These are phyloP conservation scores for Coniochaeta sp. DNA, from an alignment of 2,329 filamentous ascomycete genomes.

Conservation along the genomic window DNA sequence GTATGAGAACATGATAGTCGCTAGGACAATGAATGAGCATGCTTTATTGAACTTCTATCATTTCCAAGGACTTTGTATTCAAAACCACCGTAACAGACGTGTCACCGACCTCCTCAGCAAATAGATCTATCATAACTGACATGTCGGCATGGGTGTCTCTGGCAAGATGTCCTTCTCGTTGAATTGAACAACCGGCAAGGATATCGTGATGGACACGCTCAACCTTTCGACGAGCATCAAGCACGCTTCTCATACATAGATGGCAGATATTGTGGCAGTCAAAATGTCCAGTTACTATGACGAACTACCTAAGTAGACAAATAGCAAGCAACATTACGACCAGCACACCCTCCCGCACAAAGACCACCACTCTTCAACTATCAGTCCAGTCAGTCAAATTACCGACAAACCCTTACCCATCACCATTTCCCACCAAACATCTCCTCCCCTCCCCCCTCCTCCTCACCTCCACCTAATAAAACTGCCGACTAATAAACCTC, in stretches of 20 bases:
- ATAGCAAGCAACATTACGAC: not conserved
- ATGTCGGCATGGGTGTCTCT: no score
- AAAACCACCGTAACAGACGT: no score
- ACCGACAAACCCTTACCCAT: not conserved
- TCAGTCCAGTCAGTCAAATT: conserved; percentile 1
- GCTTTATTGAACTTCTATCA: not conserved
- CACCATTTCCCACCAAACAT: not conserved
- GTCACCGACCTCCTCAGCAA: no score
- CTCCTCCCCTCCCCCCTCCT: not conserved
- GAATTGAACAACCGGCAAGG: no score
- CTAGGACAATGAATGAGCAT: not conserved
- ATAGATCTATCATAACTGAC: no score
- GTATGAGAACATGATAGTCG: no score
- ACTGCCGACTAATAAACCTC: conserved; percentile 13
- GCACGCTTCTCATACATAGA: no score
- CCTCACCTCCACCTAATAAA: not conserved
- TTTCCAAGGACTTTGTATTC: no score
- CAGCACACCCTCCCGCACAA: not conserved
- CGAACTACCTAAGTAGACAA: not conserved
- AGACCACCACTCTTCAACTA: not conserved
- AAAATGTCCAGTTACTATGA: not conserved
- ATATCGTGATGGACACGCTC: no score
- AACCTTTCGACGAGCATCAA: no score
- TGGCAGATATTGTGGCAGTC: no score
- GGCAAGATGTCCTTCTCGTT: no score